phyloP scores from a whole-genome alignment of 345 rosid genomes.

The Mangifera indica region DNA sequence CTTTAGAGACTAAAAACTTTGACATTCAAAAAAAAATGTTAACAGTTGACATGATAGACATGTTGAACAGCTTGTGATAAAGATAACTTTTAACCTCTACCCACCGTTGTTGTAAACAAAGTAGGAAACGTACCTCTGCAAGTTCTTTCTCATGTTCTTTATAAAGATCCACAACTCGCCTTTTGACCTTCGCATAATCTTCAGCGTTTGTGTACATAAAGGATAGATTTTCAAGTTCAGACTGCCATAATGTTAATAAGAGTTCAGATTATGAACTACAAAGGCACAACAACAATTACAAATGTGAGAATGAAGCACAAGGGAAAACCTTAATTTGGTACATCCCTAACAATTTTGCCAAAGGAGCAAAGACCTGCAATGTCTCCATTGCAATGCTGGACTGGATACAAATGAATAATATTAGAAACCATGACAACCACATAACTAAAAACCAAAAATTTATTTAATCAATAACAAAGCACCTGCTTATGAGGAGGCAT shows the following conservation, averaged over 20 bases:
- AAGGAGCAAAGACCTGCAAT: conserved; percentile 94
- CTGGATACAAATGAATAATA: conserved; percentile 46
- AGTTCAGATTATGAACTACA: conserved; percentile 11
- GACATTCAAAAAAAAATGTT: conserved; percentile 3
- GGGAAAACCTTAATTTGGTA: conserved; percentile 83
- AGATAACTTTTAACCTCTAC: not conserved
- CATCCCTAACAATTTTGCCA: conserved; percentile 97
- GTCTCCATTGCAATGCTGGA: conserved; percentile 96
- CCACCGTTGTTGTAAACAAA: not conserved
- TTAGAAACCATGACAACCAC: conserved; percentile 23
- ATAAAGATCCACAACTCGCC: conserved; percentile 78
- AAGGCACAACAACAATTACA: conserved; percentile 8
- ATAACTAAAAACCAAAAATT: conserved; percentile 17
- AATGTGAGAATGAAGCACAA: not conserved
- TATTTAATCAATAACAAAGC: conserved; percentile 17
- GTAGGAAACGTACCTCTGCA: conserved; percentile 51
- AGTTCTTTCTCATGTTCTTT: conserved; percentile 90
- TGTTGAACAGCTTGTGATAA: not conserved
- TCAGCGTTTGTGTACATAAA: conserved; percentile 96
- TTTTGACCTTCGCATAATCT: conserved; percentile 76
- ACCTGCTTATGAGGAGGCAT: conserved; percentile 99
- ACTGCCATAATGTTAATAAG: conserved; percentile 45
- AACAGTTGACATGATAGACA: not conserved
- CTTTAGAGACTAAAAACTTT: conserved; percentile 7
- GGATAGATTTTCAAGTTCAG: conserved; percentile 93